Percentiles rank a stretch among this genome's conserved stretches.
phyloP scores from a whole-genome alignment of 345 rosid species.

The Geranium rotundifolium region DNA sequence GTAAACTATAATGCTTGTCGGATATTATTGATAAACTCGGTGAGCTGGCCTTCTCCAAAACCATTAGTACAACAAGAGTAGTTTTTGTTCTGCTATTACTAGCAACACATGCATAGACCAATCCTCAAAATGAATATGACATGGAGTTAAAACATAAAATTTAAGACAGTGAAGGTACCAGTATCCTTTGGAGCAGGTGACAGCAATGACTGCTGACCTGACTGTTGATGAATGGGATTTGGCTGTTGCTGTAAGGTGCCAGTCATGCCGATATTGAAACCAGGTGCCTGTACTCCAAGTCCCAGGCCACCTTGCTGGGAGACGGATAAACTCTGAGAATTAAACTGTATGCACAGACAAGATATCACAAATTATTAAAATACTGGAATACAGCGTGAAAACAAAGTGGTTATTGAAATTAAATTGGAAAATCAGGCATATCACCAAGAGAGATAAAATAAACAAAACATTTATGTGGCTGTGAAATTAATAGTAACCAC shows the following conservation, averaged over 20 bases:
- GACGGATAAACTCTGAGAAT: constrained; percentile 50
- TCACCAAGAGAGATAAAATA: background rate
- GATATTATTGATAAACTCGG: too few relatives aligned
- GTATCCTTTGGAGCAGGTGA: constrained; percentile 39
- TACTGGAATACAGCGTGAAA: background rate
- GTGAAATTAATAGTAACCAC: background rate
- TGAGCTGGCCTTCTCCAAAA: too few relatives aligned
- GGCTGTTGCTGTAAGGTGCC: constrained; percentile 14
- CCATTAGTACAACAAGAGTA: too few relatives aligned
- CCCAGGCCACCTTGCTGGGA: constrained; percentile 67
- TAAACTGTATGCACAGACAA: constrained; percentile 29
- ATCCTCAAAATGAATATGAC: background rate
- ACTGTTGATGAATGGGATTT: constrained; percentile 36
- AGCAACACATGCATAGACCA: background rate
- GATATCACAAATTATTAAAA: background rate
- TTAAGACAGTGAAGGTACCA: constrained; percentile 21
- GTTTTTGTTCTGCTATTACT: background rate
- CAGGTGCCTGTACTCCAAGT: constrained; percentile 63
- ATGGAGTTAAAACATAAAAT: background rate
- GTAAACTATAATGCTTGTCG: background rate
- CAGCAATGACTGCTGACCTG: constrained; percentile 50
- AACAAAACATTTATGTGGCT: too few relatives aligned
- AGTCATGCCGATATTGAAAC: constrained; percentile 38
- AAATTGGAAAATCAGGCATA: background rate
- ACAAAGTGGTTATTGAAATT: background rate